Base-by-base conservation (phyloP, 768 basidiomycete species). In the Serendipita sp. region DNA sequence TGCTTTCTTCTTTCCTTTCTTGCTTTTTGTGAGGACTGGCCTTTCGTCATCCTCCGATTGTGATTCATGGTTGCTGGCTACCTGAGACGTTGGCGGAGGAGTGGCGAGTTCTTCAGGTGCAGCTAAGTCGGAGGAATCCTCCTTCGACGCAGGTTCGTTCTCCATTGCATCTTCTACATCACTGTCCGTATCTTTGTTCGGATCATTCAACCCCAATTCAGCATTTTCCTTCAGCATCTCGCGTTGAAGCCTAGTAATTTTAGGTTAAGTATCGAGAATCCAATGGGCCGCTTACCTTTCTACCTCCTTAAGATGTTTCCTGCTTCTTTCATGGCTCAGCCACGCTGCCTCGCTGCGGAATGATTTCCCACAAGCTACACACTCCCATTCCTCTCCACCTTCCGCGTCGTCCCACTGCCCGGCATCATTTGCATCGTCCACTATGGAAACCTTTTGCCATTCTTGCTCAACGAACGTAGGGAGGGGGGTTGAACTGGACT, bases 301-400 rank as follows among this genome's bases (percentile, higher is more conserved):
- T 11, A 98, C 83, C 67, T 92, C 89, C 73, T 87, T 90, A 72
- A 89, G 72, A 70, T 99, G 96, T 74, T 92, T 96, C 75, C 88
- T 88, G 73, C 93, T 96, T 68, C 93, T 79, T 73, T 98, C 96
- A 68, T 98, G 96, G 72, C 92, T 97, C 69, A 86, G 79, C 94
- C 94, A 99, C 3, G 92, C 90, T 0, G 91, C 89, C 69, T 97
- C 93, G 68, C 86, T 92, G 70, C 86, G 77, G 72, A 97, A 98
- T 0, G 81, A 79, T 76, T 96, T 97, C 34, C 81, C 79, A 70
- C 96, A 99, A 5, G 86, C 94, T n/a, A 97, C 86, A 70, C 96
- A 99, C 72, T 95, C 93, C 86, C 88, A 92, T 71, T 89, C 88
- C 69, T 92, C 88, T 3, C 80, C 75, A 65, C 86, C 81, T 34